Evolutionary conservation across 495 filamentous ascomycete species (phyloP).

Genomic region (Penicillium bovifimosum): DNA sequence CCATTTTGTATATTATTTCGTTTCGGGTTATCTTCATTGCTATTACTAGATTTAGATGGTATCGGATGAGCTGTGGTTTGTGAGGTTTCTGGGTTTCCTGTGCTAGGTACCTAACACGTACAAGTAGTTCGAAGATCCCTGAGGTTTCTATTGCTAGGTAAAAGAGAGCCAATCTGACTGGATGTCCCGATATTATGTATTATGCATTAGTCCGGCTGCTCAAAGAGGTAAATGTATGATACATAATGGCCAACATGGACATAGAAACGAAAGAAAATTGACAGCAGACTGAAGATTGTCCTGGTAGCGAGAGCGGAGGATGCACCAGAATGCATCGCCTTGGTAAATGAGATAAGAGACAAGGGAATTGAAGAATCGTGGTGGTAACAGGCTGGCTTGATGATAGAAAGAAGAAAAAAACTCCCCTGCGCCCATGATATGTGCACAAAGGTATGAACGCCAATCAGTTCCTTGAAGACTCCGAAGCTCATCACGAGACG

Average conservation of each 20-base stretch:
- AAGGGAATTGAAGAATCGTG: background rate
- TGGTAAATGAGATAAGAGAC: background rate
- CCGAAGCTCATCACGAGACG: conserved; percentile 1
- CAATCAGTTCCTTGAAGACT: background rate
- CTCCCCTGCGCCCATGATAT: background rate
- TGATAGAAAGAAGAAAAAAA: background rate
- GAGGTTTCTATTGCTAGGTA: too few relatives aligned
- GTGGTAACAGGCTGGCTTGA: background rate
- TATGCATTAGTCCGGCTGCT: background rate
- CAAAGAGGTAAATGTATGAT: conserved; percentile 3
- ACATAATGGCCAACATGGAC: conserved; percentile 1
- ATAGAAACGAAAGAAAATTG: conserved; percentile 3
- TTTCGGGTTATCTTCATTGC: background rate
- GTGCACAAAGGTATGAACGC: background rate
- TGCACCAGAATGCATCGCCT: conserved; percentile 46
- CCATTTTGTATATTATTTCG: background rate
- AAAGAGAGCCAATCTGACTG: too few relatives aligned
- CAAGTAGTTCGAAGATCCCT: too few relatives aligned
- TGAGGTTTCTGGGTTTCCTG: too few relatives aligned
- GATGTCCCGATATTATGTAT: background rate
- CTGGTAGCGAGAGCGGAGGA: conserved; percentile 39
- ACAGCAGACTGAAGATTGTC: background rate
- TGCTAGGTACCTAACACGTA: too few relatives aligned
- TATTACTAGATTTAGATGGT: too few relatives aligned
- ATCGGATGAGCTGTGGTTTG: too few relatives aligned